Conservation (phyloP, 371 early-diverging fungal genomes). For the Mucor ambiguus region DNA sequence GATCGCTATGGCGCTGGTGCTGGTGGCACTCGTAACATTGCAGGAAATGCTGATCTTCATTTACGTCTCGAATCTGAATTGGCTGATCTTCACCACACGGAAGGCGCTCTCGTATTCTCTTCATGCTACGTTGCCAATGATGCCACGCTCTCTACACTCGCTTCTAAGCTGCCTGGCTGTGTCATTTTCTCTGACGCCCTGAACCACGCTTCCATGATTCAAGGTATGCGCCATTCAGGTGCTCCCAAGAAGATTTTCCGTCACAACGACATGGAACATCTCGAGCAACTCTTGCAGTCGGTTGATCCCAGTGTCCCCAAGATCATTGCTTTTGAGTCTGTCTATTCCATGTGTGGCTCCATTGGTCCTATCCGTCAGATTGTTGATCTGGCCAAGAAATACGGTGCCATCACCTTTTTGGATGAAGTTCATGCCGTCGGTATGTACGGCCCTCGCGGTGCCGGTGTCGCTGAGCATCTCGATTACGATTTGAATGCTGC, state of each 20-base stretch:
- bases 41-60: conserved; percentile 96
- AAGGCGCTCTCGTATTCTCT: conserved; percentile 94
- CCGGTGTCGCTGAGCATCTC: conserved; percentile 96
- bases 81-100: conserved; percentile 91
- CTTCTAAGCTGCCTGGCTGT: conserved; percentile 89
- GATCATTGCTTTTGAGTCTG: conserved; percentile 97
- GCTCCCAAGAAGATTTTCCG: conserved; percentile 92
- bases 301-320: conserved; percentile 88
- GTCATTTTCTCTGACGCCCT: conserved; percentile 93
- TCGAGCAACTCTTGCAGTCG: conserved; percentile 83
- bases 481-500: conserved; percentile 74
- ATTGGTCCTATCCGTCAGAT: conserved; percentile 95
- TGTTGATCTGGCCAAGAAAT: conserved; percentile 91
- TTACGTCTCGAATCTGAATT: conserved; percentile 89
- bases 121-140: conserved; percentile 99
- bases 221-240: conserved; percentile 95
- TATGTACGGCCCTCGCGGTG: conserved; percentile 98
- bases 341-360: conserved; percentile 99
- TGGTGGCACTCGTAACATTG: conserved; percentile 99
- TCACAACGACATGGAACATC: conserved; percentile 93
- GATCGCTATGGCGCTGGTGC: conserved; percentile 98
- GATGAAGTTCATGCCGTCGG: conserved; percentile 99
- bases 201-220: conserved; percentile 99
- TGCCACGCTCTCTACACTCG: conserved; percentile 93
- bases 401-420: conserved; percentile 97